Base-by-base conservation (phyloP, 139 green algal genomes). In the Dunaliella primolecta region DNA sequence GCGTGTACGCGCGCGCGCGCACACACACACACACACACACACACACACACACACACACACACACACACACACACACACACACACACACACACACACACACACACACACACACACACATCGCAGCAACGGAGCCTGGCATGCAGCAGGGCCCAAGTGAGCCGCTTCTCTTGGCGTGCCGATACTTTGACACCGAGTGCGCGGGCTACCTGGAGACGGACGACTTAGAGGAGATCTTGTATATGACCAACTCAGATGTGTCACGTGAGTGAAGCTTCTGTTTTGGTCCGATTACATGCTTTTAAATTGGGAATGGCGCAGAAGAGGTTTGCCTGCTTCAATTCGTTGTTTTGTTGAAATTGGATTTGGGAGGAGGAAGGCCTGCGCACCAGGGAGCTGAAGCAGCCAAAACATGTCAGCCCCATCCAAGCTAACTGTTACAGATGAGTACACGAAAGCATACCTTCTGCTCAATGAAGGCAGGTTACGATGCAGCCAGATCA, bases 201-300 rank as follows among this genome's bases (percentile, higher is more conserved):
- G 90, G 90, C 32, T 92, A 93, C 83, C 36, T 94, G 2, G 86
- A 89, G 29, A 81, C 57, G 1, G 90, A 93, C 24, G 92, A 94
- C 81, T 32, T 94, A 79, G 90, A 94, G 80, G 92, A 94, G 84
- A 91, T 93, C 82, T 79, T 89, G 1, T 92, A 91, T 87, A 92
- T 92, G 89, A 84, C 86, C 27, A 83, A 78, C 15, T 70, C 89
- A 32, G 37, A 46, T 80, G 71, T 92, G 27, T 92, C 89, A 37
- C 85, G 91, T 94, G 80, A 90, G 89, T 86, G 3, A 31, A 21
- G 24, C 34, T 15, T 37, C 7, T 83, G 30, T 30, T 1, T 7
- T 11, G 29, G 20, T 46, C 3, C 38, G 37, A 34, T 75, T 1
- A 29, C 27, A 38, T 7, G 74, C 21, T n/a, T 32, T 11, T n/a